Base-by-base conservation (phyloP, 2,329 filamentous ascomycete species). In the Leptodontidium sp. region DNA sequence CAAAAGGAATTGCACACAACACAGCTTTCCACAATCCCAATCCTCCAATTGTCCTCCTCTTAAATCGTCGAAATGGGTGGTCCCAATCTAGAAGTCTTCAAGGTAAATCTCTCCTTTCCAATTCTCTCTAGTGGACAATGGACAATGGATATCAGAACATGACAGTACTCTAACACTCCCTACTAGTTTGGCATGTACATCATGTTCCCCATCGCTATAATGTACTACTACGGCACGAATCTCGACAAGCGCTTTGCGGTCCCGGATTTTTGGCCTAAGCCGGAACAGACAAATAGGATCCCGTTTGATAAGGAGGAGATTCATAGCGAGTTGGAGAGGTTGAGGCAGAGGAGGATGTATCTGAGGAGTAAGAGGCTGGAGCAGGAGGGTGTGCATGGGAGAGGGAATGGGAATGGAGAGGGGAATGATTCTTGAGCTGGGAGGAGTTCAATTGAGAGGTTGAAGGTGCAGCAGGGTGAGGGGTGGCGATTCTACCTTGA, bases 161-260 rank as follows among this genome's bases (percentile, higher is more conserved):
- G 43, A 14, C 4, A 4, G 43, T 45, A 12, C 45, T 17, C 47
- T 21, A 50, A 50, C 47, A 21, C 15, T n/a, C 14, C 45, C 14
- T 40, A 32, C 32, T 17, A 98, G 95, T 99, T 99, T 81, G 94
- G 95, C 84, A 93, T 97, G 87, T 99, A 99, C 84, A 91, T 99
- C 84, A 91, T 98, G 87, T 99, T 99, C 83, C 96, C 96, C 21
- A 98, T 99, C 77, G 94, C 93, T 76, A 94, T 96, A 85, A 99
- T 99, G 96, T 98, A 97, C 86, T 99, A 99, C 85, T 99, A 98
- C 81, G 96, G 96, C 79, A 97, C 94, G 67, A 99, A 99, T 81
- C 93, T 99, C 79, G 96, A 99, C 82, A 87, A 91, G 74, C 91
- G 93, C 72, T 99, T 99, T 85, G 84, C 87, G 59, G 93, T 98